phyloP scores from a whole-genome alignment of 2,329 filamentous ascomycete genomes.

The Amphichorda felina region DNA sequence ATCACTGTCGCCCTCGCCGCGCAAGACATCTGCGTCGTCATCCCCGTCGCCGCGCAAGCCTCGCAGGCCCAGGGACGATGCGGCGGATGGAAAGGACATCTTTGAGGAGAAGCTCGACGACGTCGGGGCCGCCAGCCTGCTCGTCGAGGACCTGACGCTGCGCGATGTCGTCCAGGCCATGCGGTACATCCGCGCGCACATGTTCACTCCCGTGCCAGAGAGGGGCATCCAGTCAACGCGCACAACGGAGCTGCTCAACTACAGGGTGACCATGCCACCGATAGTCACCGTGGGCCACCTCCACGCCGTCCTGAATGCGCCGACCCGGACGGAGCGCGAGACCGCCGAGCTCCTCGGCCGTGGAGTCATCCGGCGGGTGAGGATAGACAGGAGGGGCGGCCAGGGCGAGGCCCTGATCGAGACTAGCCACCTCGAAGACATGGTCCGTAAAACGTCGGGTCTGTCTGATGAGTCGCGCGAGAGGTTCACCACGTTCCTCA shows the following conservation, averaged over 20 bases:
- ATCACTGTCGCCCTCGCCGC: conserved; percentile 1
- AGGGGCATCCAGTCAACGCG: conserved; percentile 53
- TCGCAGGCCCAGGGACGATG: conserved; percentile 2
- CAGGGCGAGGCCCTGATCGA: conserved; percentile 56
- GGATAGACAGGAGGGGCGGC: conserved; percentile 47
- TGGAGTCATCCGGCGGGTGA: conserved; percentile 48
- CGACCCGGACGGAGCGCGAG: conserved; percentile 56
- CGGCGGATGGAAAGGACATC: conserved; percentile 11
- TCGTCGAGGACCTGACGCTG: conserved; percentile 40
- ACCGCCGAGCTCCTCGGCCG: conserved; percentile 45
- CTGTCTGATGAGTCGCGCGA: conserved; percentile 31
- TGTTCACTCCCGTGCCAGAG: conserved; percentile 54
- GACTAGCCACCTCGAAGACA: conserved; percentile 38
- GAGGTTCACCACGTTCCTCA: conserved; percentile 40
- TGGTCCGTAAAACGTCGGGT: conserved; percentile 21
- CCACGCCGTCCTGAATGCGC: conserved; percentile 47
- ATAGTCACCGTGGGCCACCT: conserved; percentile 56
- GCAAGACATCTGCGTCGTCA: conserved; percentile 4
- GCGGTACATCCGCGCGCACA: conserved; percentile 44
- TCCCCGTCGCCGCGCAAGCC: conserved; percentile 13
- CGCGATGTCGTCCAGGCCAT: conserved; percentile 55
- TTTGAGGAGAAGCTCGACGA: conserved; percentile 44
- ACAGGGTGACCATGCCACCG: conserved; percentile 45
- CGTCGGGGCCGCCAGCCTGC: conserved; percentile 39
- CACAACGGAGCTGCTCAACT: conserved; percentile 52